Evolutionary conservation across 192 early-diverging fungal species (phyloP), one percentile per base, ranked within the genome.

Genomic region (Kickxella alabastrina): DNA sequence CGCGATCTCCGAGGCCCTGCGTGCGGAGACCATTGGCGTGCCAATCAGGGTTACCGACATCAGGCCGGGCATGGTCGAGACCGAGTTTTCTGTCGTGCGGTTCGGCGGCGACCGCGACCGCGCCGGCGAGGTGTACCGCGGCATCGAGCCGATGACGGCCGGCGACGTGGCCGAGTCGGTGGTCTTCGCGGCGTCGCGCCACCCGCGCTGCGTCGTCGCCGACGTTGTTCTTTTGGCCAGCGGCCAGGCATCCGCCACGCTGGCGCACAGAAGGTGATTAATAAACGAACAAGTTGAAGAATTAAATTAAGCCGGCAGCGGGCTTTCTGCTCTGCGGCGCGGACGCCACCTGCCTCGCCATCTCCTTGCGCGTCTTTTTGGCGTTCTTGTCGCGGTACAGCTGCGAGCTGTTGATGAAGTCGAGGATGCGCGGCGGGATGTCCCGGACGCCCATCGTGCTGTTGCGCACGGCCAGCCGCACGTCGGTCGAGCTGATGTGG

Each of bases 71-170:
- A 80, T 85, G 80, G 92, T 92, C 5, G 86, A 96, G 67, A 96
- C 93, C 0, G 93, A 96, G 61, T 96, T 94, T 81, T 87, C 83
- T 13, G 72, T 87, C 13, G 81, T 96, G 6, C 78, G 93, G 10
- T 92, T 85, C 68, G 24, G 56, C 22, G 84, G 87, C 0, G 88
- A 92, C 25, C 75, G 78, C 45, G 39, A 34, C 4, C 85, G 69
- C 53, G 88, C 88, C 0, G 79, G 80, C 19, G 48, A 67, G 14
- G 90, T 95, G 18, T 95, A 95, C 69, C n/a, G n/a, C n/a, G n/a
- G n/a, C n/a, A n/a, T n/a, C n/a, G n/a, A n/a, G n/a, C n/a, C n/a
- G n/a, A n/a, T 92, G 62, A 75, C 71, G 15, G 83, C 75, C 5
- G 61, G 82, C 14, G 90, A 92, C 59, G 80, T 92, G 59, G 83